Percentiles rank a stretch among this genome's conserved stretches.
phyloP scores from a whole-genome alignment of 23 red algal genomes.

The Porphyridium purpureum region DNA sequence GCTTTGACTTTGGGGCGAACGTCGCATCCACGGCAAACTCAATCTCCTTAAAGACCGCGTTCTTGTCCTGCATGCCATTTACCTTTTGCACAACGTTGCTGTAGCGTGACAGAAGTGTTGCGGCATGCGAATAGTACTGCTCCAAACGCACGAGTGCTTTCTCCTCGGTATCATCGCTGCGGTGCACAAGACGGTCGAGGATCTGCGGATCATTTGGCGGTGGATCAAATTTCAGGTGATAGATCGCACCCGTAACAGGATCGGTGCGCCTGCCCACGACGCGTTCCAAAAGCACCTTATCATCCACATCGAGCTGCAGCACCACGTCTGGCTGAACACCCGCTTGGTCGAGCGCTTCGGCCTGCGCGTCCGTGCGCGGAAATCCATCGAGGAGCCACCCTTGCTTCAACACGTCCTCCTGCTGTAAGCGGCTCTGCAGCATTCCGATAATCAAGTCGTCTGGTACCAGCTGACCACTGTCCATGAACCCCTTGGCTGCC shows the following conservation, averaged over 20 bases:
- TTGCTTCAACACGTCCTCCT: conserved; percentile 30
- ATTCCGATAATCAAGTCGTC: conserved; percentile 93
- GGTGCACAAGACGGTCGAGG: conserved; percentile 38
- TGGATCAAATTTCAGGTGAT: conserved; percentile 77
- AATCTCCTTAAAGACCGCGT: conserved; percentile 1
- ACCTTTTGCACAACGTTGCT: not conserved
- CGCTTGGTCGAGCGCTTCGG: conserved; percentile 50
- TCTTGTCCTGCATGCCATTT: not conserved
- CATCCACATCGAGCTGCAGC: conserved; percentile 59
- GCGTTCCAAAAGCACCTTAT: conserved; percentile 61
- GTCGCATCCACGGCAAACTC: not conserved
- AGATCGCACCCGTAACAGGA: conserved; percentile 79
- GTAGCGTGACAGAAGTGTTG: conserved; percentile 3
- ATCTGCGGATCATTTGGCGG: conserved; percentile 42
- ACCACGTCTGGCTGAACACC: conserved; percentile 55
- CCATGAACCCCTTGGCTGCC: conserved; percentile 68
- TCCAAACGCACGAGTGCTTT: conserved; percentile 48
- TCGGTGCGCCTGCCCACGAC: conserved; percentile 79
- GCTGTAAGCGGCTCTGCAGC: conserved; percentile 47
- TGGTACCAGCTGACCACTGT: conserved; percentile 64
- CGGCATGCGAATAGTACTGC: conserved; percentile 50
- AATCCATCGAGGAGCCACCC: conserved; percentile 97
- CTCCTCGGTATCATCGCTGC: conserved; percentile 83
- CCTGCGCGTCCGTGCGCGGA: conserved; percentile 79
- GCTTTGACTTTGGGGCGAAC: too few relatives aligned